phyloP scores from a whole-genome alignment of 202 grass and related monocot species.

The Tripidium arundinaceum region DNA sequence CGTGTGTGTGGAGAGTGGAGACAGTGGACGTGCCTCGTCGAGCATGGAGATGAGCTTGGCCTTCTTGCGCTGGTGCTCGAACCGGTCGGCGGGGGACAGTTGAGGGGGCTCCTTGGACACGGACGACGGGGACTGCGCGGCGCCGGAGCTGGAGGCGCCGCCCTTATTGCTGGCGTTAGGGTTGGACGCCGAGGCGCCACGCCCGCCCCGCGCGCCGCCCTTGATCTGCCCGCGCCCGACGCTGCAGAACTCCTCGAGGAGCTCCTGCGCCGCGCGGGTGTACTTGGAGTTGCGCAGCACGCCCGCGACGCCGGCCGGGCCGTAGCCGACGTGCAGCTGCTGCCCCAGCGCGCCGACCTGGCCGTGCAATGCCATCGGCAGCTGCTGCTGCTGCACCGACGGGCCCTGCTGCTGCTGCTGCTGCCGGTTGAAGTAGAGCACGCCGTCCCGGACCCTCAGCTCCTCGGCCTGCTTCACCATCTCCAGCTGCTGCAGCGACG shows the following conservation, averaged over 20 bases:
- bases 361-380: slow-evolving; percentile 63
- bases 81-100: slow-evolving; percentile 86
- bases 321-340: slow-evolving; percentile 61
- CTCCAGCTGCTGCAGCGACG: slow-evolving; percentile 84
- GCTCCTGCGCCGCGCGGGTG: slow-evolving; percentile 81
- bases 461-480: slow-evolving; percentile 90
- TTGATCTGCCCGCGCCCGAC: slow-evolving; percentile 77
- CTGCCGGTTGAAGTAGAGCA: slow-evolving; percentile 81
- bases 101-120: slow-evolving; percentile 58
- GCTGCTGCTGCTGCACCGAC: slow-evolving; percentile 39
- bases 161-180: slow-evolving; percentile 44
- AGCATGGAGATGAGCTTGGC: slow-evolving; percentile 99
- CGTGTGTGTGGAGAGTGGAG: neutral
- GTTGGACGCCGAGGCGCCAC: slow-evolving; percentile 41
- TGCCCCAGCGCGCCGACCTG: slow-evolving; percentile 42
- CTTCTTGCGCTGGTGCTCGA: slow-evolving; percentile 98
- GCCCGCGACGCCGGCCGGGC: slow-evolving; percentile 47
- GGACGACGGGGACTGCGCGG: slow-evolving; percentile 53
- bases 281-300: slow-evolving; percentile 92
- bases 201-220: slow-evolving; percentile 25
- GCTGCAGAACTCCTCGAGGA: slow-evolving; percentile 97
- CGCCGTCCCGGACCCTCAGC: slow-evolving; percentile 67
- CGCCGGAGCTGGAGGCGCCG: slow-evolving; percentile 54
- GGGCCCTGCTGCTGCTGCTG: slow-evolving; percentile 24
- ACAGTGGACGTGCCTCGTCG: slow-evolving; percentile 75